These are phyloP conservation scores for Vararia minispora DNA, from an alignment of 768 basidiomycete genomes.

Conservation along the genomic window DNA sequence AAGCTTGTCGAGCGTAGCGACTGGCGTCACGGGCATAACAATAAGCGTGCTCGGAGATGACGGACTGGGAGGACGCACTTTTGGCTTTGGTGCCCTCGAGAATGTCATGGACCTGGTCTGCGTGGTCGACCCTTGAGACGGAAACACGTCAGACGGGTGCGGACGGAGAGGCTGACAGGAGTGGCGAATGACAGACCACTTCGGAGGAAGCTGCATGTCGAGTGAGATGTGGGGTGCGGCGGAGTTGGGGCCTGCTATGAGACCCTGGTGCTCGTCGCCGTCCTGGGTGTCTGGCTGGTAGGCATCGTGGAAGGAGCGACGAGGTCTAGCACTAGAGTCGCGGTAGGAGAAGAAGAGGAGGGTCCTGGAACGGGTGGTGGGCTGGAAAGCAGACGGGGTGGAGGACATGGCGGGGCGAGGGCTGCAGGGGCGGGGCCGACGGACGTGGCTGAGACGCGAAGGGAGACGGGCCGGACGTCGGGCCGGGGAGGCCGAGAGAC, in stretches of 20 bases:
- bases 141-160: conserved; percentile 12
- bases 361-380: conserved; percentile 76
- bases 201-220: conserved; percentile 62
- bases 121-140: conserved; percentile 72
- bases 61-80: conserved; percentile 48
- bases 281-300: conserved; percentile 26
- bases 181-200: conserved; percentile 47
- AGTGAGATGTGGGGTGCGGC: conserved; percentile 44
- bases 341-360: conserved; percentile 90
- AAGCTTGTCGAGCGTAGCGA: conserved; percentile 82
- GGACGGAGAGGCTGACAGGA: conserved; percentile 5
- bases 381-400: conserved; percentile 21
- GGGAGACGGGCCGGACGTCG: too few species aligned
- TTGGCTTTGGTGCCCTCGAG: conserved; percentile 59
- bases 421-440: conserved; percentile 6
- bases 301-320: conserved; percentile 33
- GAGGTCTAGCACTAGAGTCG: conserved; percentile 53
- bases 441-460: neutral
- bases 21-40: conserved; percentile 30
- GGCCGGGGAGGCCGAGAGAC: too few species aligned
- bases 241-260: conserved; percentile 44
- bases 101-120: conserved; percentile 80
- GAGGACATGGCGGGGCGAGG: conserved; percentile 23
- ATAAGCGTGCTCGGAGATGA: conserved; percentile 10
- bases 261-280: conserved; percentile 58